A percentile compares a stretch with the other conserved stretches of the same genome.
These are phyloP conservation scores for Trametes hirsuta DNA, from an alignment of 1,284 basidiomycete genomes.

Conservation along the genomic window DNA sequence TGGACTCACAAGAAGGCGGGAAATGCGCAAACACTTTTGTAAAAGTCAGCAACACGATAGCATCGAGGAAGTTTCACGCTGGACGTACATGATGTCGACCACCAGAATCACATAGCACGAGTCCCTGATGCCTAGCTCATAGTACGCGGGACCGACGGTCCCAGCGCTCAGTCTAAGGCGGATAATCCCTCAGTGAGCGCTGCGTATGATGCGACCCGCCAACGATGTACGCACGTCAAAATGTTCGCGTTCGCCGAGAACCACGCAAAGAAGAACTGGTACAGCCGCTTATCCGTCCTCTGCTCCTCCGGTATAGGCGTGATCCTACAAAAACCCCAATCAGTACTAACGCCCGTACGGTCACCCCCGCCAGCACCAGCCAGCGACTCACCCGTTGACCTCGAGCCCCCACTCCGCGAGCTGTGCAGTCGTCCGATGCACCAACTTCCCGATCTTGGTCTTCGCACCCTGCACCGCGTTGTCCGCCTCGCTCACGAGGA, in stretches of 20 bases:
- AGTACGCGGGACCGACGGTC: conserved; percentile 62
- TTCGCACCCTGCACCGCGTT: conserved; percentile 14
- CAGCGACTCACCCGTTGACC: conserved; percentile 31
- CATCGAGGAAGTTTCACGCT: conserved; percentile 4
- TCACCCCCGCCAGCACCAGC: neutral
- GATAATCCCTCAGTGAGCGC: neutral
- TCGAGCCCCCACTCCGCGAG: conserved; percentile 32
- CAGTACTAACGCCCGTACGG: neutral
- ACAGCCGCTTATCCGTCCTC: conserved; percentile 54
- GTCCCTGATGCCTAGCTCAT: conserved; percentile 55
- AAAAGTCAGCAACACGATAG: neutral
- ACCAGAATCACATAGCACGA: conserved; percentile 55
- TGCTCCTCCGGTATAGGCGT: conserved; percentile 49
- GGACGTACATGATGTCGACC: conserved; percentile 55
- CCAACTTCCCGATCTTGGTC: conserved; percentile 9
- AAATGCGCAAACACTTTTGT: conserved; percentile 28
- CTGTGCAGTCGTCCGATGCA: conserved; percentile 19
- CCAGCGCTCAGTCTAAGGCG: conserved; percentile 53
- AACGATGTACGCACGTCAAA: conserved; percentile 44
- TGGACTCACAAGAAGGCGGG: conserved; percentile 59
- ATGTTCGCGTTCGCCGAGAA: conserved; percentile 67
- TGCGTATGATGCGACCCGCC: neutral
- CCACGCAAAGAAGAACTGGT: conserved; percentile 71
- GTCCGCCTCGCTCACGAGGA: conserved; percentile 15
- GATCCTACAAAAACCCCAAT: conserved; percentile 43